Evolutionary conservation across 2,329 filamentous ascomycete genomes (phyloP), one percentile per base, ranked within the genome.

Genomic region (Lachnellula hyalina): DNA sequence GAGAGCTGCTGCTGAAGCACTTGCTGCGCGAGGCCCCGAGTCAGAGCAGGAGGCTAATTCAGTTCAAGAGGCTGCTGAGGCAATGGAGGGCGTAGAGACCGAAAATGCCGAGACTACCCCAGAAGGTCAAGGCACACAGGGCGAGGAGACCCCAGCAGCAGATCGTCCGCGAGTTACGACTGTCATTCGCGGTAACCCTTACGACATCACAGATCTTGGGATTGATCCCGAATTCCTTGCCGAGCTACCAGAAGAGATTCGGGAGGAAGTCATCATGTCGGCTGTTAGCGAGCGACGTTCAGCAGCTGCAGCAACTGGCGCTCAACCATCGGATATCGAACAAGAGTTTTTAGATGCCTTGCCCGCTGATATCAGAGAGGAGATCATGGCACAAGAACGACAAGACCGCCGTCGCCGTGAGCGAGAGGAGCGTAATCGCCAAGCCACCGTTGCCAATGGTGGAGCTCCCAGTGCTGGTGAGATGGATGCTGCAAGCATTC

Each of bases 191-290:
- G 93, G 92, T 25, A 87, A 89, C 60, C 85, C 94, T 65, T 83
- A 96, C 51, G 94, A 99, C 70, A 94, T 99, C 48, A 99, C 94
- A 0, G 89, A 90, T 57, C 80, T 99, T 58, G 92, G 93, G 48
- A 97, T 99, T 64, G 94, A 99, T 68, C 83, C 88, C 15, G 92
- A 96, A 54, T 99, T 96, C 71, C 82, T 99, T 6, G 90, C 94
- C 56, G 95, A 93, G n/a, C 76, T 99, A n/a, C 94, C 94, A 0
- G 94, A 99, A 64, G 95, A 99, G 58, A 85, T 97, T 68, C 83
- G 94, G 46, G 93, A 97, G 71, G 94, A 99, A 69, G 94, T 99
- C 48, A 89, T 99, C 61, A 90, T 95, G 70, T 86, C 92, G 59
- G 91, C 96, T 56, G 82, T 96, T 60, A 90, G 89, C 51, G 85